Conservation (phyloP, 202 grass and related monocot species). For the Setaria italica region DNA sequence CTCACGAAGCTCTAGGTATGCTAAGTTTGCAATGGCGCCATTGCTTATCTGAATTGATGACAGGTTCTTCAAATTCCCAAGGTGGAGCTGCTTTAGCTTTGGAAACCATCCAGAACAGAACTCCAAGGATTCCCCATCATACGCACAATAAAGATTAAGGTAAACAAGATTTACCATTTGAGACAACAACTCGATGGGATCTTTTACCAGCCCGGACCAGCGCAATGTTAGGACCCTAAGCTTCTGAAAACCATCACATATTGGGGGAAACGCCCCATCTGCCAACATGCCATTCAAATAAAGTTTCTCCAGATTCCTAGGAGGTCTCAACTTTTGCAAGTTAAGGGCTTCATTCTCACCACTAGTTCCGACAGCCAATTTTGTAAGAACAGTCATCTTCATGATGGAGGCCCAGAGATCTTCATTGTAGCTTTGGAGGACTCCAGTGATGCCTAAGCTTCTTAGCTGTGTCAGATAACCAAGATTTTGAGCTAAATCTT, state of each 20-base stretch:
- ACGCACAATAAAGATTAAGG: neutral
- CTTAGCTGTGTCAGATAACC: neutral
- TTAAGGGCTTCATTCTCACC: neutral
- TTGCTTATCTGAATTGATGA: neutral
- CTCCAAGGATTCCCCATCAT: neutral
- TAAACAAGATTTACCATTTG: constrained; percentile 4
- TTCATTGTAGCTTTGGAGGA: neutral
- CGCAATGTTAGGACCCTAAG: neutral
- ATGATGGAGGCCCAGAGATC: neutral
- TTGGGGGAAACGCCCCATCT: neutral
- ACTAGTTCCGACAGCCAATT: neutral
- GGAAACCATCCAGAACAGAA: constrained; percentile 13
- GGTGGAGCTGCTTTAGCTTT: neutral
- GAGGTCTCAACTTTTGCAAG: neutral
- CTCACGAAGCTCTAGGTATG: neutral
- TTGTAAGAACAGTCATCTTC: constrained; percentile 4
- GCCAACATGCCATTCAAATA: neutral
- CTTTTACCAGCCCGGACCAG: neutral
- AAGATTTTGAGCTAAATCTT: neutral
- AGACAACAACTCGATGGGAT: neutral
- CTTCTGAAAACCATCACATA: neutral
- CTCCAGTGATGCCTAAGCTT: neutral
- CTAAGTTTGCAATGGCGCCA: neutral
- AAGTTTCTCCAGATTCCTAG: neutral
- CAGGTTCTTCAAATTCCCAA: neutral